A percentile compares a stretch with the other conserved stretches of the same genome.
Evolutionary conservation across 169 alveolate genomes (phyloP).

Genomic region (Plasmodium berghei): DNA sequence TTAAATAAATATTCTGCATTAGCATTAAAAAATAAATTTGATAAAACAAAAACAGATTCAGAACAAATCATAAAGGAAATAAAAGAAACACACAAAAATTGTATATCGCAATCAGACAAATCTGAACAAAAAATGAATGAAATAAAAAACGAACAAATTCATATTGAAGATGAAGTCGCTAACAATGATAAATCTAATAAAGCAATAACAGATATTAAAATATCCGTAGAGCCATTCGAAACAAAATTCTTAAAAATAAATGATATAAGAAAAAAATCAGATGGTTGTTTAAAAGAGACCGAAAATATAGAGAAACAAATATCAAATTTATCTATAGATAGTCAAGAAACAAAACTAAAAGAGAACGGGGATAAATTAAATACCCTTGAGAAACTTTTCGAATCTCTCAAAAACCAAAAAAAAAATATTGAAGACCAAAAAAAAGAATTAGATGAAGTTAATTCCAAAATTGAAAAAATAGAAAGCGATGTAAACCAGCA

Average conservation of each 20-base stretch:
- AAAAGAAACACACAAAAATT: neutral
- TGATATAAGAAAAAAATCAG: neutral
- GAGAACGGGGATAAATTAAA: neutral
- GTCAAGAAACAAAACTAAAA: neutral
- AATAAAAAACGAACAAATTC: slow-evolving; percentile 1
- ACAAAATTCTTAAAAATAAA: neutral
- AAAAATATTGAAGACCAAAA: slow-evolving; percentile 3
- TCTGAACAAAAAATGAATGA: neutral
- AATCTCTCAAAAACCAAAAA: neutral
- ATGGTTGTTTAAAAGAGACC: no score
- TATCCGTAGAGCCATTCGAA: neutral
- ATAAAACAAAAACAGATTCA: neutral
- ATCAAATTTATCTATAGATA: neutral
- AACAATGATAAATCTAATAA: neutral
- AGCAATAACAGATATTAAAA: slow-evolving; percentile 3
- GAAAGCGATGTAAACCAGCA: neutral
- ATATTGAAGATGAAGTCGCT: neutral
- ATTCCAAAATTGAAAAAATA: slow-evolving; percentile 3
- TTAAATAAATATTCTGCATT: neutral
- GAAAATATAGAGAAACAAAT: neutral
- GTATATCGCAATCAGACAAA: neutral
- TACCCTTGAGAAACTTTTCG: neutral
- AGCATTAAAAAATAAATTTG: slow-evolving; percentile 11
- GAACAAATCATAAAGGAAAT: neutral
- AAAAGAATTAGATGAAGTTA: neutral